These are phyloP conservation scores for Euphorbia peplus DNA, from an alignment of 345 rosid genomes.

Conservation along the genomic window DNA sequence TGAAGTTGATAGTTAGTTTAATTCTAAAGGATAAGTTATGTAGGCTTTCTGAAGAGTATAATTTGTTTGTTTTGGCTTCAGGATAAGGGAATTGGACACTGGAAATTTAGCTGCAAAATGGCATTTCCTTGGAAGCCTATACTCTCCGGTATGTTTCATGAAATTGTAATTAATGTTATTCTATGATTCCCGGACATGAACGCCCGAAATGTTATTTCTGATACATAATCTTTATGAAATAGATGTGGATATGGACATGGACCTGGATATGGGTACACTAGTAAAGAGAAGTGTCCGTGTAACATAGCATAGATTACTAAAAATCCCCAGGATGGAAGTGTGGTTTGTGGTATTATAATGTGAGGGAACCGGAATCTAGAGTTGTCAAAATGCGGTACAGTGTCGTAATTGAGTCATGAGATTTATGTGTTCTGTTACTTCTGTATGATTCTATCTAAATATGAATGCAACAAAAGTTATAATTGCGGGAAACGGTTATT, in stretches of 20 bases:
- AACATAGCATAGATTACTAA: too few relatives aligned
- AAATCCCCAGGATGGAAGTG: neutral
- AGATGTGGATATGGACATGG: too few relatives aligned
- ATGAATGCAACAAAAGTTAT: too few relatives aligned
- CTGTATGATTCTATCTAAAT: too few relatives aligned
- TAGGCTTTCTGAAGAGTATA: neutral
- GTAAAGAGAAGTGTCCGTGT: too few relatives aligned
- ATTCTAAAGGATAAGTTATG: neutral
- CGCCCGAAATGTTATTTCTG: too few relatives aligned
- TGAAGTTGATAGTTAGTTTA: neutral
- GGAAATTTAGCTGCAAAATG: slow-evolving; percentile 90
- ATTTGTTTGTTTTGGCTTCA: slow-evolving; percentile 23
- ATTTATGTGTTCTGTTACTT: too few relatives aligned
- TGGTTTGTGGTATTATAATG: neutral
- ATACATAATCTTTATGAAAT: too few relatives aligned
- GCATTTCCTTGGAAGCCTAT: slow-evolving; percentile 96
- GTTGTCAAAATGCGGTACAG: neutral
- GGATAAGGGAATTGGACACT: slow-evolving; percentile 90
- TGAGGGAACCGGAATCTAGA: neutral
- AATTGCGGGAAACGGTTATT: too few relatives aligned
- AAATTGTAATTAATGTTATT: neutral
- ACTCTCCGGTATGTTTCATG: slow-evolving; percentile 62
- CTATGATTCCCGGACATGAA: too few relatives aligned
- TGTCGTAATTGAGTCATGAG: too few relatives aligned
- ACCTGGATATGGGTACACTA: too few relatives aligned